These are phyloP conservation scores for Zygosaccharomyces rouxii DNA, from an alignment of 805 yeast species.

Conservation along the genomic window DNA sequence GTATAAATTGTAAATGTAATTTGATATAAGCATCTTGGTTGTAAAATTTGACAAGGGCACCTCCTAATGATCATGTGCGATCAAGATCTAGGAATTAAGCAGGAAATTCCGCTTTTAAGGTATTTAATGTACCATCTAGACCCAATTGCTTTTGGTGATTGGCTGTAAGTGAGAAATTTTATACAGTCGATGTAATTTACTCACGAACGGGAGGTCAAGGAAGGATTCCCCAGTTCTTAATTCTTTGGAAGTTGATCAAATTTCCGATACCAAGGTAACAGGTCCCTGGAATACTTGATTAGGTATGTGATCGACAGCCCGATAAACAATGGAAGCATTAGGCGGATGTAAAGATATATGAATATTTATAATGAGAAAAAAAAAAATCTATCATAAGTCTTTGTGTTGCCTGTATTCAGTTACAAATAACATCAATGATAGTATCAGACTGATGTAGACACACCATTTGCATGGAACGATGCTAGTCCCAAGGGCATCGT, in stretches of 20 bases:
- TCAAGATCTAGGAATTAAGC: background rate
- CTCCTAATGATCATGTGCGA: background rate
- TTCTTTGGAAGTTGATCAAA: background rate
- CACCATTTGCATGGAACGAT: conserved; percentile 10
- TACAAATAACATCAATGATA: conserved; percentile 3
- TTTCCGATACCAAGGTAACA: background rate
- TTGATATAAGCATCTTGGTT: background rate
- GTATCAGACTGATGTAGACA: conserved; percentile 5
- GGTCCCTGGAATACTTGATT: background rate
- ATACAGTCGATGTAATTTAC: background rate
- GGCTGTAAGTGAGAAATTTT: background rate
- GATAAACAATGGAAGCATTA: background rate
- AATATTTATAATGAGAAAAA: conserved; percentile 9
- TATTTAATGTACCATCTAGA: background rate
- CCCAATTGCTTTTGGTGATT: background rate
- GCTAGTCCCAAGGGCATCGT: conserved; percentile 5
- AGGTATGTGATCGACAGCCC: background rate
- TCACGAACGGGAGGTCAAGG: background rate
- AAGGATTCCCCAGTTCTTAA: background rate
- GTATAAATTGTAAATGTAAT: too few relatives aligned
- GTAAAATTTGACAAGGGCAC: background rate
- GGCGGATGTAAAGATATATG: background rate
- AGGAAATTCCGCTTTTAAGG: background rate
- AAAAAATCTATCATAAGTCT: background rate
- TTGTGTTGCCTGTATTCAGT: conserved; percentile 1